Conservation (phyloP, 2,329 filamentous ascomycete species). For the Talaromyces sp. region DNA sequence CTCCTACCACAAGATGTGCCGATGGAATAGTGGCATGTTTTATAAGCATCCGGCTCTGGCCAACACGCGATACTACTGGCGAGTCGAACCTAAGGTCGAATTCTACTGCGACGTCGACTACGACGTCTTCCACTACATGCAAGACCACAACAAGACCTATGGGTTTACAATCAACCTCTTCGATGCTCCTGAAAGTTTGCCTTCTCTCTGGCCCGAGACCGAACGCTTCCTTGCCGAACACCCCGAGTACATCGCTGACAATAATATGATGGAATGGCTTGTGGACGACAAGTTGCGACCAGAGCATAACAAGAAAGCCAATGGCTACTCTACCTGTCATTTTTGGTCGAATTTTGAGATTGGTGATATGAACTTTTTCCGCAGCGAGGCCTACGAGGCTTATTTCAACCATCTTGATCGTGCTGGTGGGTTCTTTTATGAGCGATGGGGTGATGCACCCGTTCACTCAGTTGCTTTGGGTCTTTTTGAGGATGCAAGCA, state of each 20-base stretch:
- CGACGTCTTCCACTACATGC: slow-evolving; percentile 97
- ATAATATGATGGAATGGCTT: slow-evolving; percentile 86
- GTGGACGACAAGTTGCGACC: slow-evolving; percentile 74
- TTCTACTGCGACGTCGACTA: slow-evolving; percentile 99
- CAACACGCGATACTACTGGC: slow-evolving; percentile 90
- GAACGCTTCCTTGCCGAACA: slow-evolving; percentile 83
- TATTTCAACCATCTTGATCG: slow-evolving; percentile 95
- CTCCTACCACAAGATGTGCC: slow-evolving; percentile 98
- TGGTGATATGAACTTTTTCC: slow-evolving; percentile 87
- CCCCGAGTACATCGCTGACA: slow-evolving; percentile 73
- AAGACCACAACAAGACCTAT: slow-evolving; percentile 97
- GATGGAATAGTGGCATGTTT: slow-evolving; percentile 98
- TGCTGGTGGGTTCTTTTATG: slow-evolving; percentile 96
- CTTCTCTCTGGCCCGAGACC: slow-evolving; percentile 92
- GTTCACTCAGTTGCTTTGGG: slow-evolving; percentile 93
- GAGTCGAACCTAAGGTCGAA: slow-evolving; percentile 95
- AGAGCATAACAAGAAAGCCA: slow-evolving; percentile 73
- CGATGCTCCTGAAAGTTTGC: slow-evolving; percentile 82
- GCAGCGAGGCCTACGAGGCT: slow-evolving; percentile 83
- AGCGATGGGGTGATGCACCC: slow-evolving; percentile 96
- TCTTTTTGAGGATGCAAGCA: slow-evolving; percentile 83
- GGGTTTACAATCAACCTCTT: slow-evolving; percentile 98
- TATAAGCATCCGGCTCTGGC: slow-evolving; percentile 89
- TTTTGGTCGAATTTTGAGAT: slow-evolving; percentile 99
- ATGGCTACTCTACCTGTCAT: slow-evolving; percentile 96